Percentiles rank a stretch among this genome's conserved stretches.
These are phyloP conservation scores for Hypoxylon sp. DNA, from an alignment of 2,329 filamentous ascomycete species.

Conservation along the genomic window DNA sequence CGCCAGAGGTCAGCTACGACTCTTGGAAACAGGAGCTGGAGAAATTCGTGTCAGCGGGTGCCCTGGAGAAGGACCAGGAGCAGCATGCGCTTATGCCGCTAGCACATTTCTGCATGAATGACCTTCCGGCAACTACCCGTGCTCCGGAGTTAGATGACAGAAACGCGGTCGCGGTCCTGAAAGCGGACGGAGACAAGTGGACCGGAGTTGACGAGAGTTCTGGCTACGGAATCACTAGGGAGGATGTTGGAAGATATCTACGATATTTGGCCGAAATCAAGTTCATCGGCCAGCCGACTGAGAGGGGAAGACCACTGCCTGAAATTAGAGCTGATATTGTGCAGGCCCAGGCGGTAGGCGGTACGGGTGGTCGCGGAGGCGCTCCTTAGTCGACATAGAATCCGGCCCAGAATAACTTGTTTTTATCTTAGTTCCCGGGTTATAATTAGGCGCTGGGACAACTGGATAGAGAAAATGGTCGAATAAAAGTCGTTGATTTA, in stretches of 20 bases:
- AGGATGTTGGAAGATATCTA: conserved; percentile 75
- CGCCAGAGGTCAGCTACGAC: conserved; percentile 76
- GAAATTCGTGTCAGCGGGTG: conserved; percentile 73
- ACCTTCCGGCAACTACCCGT: conserved; percentile 78
- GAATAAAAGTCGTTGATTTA: conserved; percentile 28
- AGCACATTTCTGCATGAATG: conserved; percentile 60
- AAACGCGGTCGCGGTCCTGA: conserved; percentile 76
- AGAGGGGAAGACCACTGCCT: conserved; percentile 54
- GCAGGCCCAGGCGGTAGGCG: conserved; percentile 46
- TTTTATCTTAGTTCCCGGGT: conserved; percentile 3
- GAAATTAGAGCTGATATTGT: conserved; percentile 51
- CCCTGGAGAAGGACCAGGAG: conserved; percentile 70
- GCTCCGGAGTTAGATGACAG: conserved; percentile 81
- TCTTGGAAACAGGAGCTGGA: conserved; percentile 79
- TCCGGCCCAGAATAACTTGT: neutral
- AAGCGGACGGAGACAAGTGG: conserved; percentile 73
- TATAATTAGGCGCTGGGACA: conserved; percentile 19
- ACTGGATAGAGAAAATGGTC: conserved; percentile 27
- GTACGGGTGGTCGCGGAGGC: conserved; percentile 50
- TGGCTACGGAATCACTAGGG: conserved; percentile 69
- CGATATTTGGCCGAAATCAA: conserved; percentile 74
- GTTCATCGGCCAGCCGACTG: conserved; percentile 69
- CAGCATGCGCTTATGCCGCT: conserved; percentile 82
- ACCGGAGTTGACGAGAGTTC: conserved; percentile 71
- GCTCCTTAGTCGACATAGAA: conserved; percentile 32